Conservation (phyloP, 1,139 yeast species). For the Scheffersomyces quercinus region DNA sequence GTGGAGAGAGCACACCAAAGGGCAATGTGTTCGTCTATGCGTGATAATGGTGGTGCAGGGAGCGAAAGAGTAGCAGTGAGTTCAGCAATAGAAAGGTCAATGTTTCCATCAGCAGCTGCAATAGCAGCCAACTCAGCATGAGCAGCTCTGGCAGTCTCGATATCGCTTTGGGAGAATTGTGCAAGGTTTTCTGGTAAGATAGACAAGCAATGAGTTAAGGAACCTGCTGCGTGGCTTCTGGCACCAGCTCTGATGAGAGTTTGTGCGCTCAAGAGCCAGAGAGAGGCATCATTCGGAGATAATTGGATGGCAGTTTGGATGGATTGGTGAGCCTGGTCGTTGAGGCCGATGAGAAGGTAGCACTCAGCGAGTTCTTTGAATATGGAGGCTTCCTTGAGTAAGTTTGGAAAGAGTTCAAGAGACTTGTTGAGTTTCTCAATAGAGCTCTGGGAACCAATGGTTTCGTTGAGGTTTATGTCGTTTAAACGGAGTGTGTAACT, state of each 20-base stretch:
- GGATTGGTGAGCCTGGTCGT: constrained; percentile 53
- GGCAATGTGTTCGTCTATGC: constrained; percentile 47
- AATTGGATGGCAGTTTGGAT: constrained; percentile 47
- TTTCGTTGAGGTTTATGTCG: constrained; percentile 37
- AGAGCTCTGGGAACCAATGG: constrained; percentile 43
- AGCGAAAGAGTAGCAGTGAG: constrained; percentile 48
- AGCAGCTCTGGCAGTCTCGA: constrained; percentile 51
- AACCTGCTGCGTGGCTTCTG: constrained; percentile 45
- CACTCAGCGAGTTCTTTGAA: constrained; percentile 54
- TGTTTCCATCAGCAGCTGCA: constrained; percentile 52
- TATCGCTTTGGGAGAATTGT: constrained; percentile 28
- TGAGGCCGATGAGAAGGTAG: constrained; percentile 45
- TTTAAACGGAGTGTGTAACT: constrained; percentile 38
- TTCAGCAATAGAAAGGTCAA: constrained; percentile 49
- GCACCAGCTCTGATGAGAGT: constrained; percentile 43
- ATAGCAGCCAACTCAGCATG: constrained; percentile 57
- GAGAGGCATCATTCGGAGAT: constrained; percentile 41
- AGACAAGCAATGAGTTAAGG: constrained; percentile 45
- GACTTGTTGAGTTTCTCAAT: constrained; percentile 44
- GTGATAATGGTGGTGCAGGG: constrained; percentile 48
- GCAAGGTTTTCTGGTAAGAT: constrained; percentile 33
- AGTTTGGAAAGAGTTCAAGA: constrained; percentile 31
- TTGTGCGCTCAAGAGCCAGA: constrained; percentile 52
- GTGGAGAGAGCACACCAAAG: constrained; percentile 55
- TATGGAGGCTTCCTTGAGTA: constrained; percentile 34